Percentiles rank a stretch among this genome's conserved stretches.
These are phyloP conservation scores for Conoideocrella luteorostrata DNA, from an alignment of 2,329 filamentous ascomycete genomes.

Conservation along the genomic window DNA sequence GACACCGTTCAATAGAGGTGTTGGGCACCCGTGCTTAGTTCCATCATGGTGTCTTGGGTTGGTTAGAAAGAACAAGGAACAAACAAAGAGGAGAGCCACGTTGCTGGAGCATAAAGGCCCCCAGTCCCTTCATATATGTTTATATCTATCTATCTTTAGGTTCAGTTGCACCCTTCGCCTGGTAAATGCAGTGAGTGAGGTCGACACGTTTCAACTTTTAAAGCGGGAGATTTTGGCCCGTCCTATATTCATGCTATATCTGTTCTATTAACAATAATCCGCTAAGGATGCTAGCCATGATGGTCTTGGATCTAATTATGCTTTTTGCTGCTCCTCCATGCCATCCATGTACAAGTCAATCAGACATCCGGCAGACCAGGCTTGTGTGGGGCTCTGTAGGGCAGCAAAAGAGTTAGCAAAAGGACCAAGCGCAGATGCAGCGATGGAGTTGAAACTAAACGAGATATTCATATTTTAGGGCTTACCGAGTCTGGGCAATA, in stretches of 20 bases:
- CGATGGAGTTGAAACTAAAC: slow-evolving; percentile 5
- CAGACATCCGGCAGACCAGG: slow-evolving; percentile 91
- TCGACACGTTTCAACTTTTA: too few species aligned
- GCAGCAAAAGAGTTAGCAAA: not conserved
- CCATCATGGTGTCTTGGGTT: not conserved
- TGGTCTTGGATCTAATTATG: not conserved
- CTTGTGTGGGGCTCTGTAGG: slow-evolving; percentile 77
- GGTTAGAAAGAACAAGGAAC: not conserved
- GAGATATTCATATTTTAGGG: too few species aligned
- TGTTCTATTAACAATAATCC: not conserved
- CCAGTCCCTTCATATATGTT: not conserved
- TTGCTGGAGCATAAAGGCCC: not conserved
- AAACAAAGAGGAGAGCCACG: not conserved
- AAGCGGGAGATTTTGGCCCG: too few species aligned
- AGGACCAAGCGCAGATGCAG: not conserved
- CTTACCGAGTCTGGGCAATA: slow-evolving; percentile 82
- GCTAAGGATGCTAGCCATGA: not conserved
- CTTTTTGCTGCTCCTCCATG: slow-evolving; percentile 40
- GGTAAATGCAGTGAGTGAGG: too few species aligned
- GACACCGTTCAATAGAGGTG: not conserved
- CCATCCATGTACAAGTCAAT: slow-evolving; percentile 97
- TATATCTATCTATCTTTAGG: too few species aligned
- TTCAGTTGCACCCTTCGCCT: too few species aligned
- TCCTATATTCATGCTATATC: not conserved
- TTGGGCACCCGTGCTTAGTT: not conserved